Base-by-base conservation (phyloP, 495 filamentous ascomycete species). In the Thozetella sp. region DNA sequence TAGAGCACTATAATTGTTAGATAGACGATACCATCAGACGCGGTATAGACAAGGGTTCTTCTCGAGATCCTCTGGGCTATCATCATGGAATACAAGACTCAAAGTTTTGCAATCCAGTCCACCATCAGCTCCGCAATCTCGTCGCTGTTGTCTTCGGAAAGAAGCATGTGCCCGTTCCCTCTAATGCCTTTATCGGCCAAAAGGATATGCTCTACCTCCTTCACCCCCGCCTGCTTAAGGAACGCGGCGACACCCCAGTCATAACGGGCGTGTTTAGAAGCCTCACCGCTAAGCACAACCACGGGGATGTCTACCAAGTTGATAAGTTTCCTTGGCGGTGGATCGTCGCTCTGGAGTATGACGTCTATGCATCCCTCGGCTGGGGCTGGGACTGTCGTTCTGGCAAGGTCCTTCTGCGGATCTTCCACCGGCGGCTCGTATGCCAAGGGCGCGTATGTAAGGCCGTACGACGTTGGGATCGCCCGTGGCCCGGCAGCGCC, bases 141-240 rank as follows among this genome's bases (percentile, higher is more conserved):
- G 55, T 81, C 70, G 60, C 75, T 86, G 52, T 86, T 87, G 75
- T 77, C 84, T 69, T 87, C 83, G 67, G 86, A 67, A 58, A 85
- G 84, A 45, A 82, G 69, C 70, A 87, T 76, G 67, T 88, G 84
- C 20, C 77, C 83, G 66, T 87, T 86, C 1, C 85, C 83, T 45
- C 74, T 60, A 25, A 86, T 80, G 0, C 79, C 79, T 17, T 60
- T 58, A 61, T 83, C 72, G 2, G 62, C 70, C 53, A 87, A 69
- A 45, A 81, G 67, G 52, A 82, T 46, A 55, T 78, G 72, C 53
- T 79, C 67, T 1, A 74, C 73, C 12, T 65, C 23, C 26, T 11
- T 50, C 0, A 84, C 80, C 1, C 85, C 84, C 1, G 83, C 83
- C 66, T 89, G 85, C 59, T 73, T 66, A 57, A 86, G 66, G 63